Base-by-base conservation (phyloP, 768 basidiomycete species). In the Tulasnella sp. region DNA sequence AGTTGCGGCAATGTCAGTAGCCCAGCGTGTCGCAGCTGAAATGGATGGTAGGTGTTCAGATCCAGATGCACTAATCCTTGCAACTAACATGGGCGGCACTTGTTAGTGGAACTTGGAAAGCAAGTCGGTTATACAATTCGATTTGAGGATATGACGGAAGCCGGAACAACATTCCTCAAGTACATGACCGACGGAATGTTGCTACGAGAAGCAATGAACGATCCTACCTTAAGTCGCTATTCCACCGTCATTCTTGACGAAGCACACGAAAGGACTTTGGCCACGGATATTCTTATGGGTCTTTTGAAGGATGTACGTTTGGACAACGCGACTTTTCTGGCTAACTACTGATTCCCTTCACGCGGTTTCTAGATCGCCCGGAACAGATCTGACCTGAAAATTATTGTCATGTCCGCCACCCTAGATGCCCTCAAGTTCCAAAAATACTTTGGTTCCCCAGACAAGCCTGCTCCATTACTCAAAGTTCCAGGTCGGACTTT, bases 171-270 rank as follows among this genome's bases (percentile, higher is more conserved):
- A 0, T 98, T 99, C 85, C 87, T 99, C 80, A 98, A 98, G 84
- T 99, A 99, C 86, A 98, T 99, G 96, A 99, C 98, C 20, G 98
- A 99, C 81, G 98, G 97, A 89, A 98, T 98, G 96, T 83, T 86
- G n/a, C 79, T 83, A 23, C 91, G 96, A 26, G 96, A 98, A 86
- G 96, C 95, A 5, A 99, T 98, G 96, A 94, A 96, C 84, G 97
- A 99, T 84, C 93, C 94, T 11, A 88, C 90, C 26, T 89, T 99
- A 51, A 87, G 88, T 37, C 90, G 96, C 4, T 99, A 99, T 84
- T 97, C 95, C 26, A 98, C 97, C 29, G 96, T 99, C 85, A 99
- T 99, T 82, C 90, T 99, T 77, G 98, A 99, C 84, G 98, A 99
- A 86, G 98, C 95, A 6, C 98, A 99, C 86, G 98, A 99, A 86